Conservation (phyloP, 1,284 basidiomycete species). For the Pseudozyma sp. region DNA sequence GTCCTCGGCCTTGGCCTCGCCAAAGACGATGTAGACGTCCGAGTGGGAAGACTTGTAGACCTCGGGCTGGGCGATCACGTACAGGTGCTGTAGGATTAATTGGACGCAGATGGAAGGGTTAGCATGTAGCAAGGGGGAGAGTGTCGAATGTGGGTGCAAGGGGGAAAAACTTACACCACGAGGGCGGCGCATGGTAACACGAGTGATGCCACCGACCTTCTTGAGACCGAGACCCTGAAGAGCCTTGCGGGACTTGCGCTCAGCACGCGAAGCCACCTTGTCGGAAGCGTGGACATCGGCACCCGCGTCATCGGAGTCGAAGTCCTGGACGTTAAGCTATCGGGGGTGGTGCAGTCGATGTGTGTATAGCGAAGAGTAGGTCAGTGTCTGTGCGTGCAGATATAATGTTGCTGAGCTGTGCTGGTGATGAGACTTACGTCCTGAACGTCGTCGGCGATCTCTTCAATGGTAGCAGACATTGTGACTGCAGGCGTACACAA, state of each 20-base stretch:
- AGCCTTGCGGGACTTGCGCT: constrained; percentile 68
- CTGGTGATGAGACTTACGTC: constrained; percentile 72
- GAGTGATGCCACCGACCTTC: constrained; percentile 89
- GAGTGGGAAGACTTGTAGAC: constrained; percentile 97
- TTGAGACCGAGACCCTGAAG: constrained; percentile 72
- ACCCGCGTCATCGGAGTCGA: constrained; percentile 73
- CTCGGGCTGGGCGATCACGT: constrained; percentile 92
- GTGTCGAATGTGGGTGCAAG: too few relatives aligned
- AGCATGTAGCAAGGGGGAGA: background rate
- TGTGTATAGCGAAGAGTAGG: background rate
- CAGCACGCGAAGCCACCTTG: constrained; percentile 80
- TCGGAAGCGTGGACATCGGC: constrained; percentile 84
- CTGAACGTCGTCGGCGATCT: constrained; percentile 75
- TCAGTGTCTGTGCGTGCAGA: constrained; percentile 2
- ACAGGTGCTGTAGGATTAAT: constrained; percentile 76
- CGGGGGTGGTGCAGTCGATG: constrained; percentile 50
- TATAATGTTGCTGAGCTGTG: background rate
- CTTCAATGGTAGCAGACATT: constrained; percentile 76
- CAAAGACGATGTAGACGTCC: constrained; percentile 98
- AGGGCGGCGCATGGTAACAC: constrained; percentile 91
- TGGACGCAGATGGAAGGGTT: constrained; percentile 2
- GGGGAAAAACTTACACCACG: constrained; percentile 80
- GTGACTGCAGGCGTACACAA: constrained; percentile 9
- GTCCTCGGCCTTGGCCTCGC: constrained; percentile 97
- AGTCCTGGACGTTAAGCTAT: constrained; percentile 70